phyloP scores from a whole-genome alignment of 305 asterid species.

The Euphrasia arctica region DNA sequence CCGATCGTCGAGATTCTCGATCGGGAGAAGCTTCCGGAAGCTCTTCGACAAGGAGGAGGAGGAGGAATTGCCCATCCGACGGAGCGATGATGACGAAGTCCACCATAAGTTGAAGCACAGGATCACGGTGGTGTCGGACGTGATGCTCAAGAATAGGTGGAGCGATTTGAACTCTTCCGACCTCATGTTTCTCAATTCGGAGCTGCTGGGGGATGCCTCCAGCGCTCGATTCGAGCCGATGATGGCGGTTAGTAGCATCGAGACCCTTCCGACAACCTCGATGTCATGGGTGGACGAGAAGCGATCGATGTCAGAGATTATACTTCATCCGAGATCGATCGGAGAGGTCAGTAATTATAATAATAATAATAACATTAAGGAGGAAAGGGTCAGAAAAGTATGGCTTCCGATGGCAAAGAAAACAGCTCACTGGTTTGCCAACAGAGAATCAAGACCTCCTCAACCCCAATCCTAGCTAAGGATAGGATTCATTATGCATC shows the following conservation, averaged over 20 bases:
- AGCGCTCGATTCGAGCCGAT: constrained; percentile 29
- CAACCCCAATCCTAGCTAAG: constrained; percentile 3
- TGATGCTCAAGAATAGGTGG: constrained; percentile 62
- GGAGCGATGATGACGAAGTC: constrained; percentile 13
- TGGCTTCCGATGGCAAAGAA: constrained; percentile 75
- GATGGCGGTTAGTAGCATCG: too few relatives aligned
- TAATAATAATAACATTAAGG: constrained; percentile 11
- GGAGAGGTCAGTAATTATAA: constrained; percentile 17
- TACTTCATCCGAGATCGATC: constrained; percentile 48
- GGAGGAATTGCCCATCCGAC: constrained; percentile 21
- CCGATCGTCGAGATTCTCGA: constrained; percentile 45
- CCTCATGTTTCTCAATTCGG: constrained; percentile 46
- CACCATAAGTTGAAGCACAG: constrained; percentile 44
- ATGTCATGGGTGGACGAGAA: constrained; percentile 26
- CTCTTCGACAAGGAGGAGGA: constrained; percentile 25
- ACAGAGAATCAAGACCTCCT: constrained; percentile 39
- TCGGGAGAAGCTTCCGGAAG: constrained; percentile 48
- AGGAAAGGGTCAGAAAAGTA: constrained; percentile 40
- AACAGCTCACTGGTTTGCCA: constrained; percentile 68
- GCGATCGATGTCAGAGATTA: constrained; percentile 61
- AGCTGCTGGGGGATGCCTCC: constrained; percentile 37
- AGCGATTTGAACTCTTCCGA: constrained; percentile 66
- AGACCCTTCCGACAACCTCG: not conserved
- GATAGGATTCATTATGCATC: not conserved
- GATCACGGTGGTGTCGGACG: constrained; percentile 41